Percentiles rank a stretch among this genome's conserved stretches.
phyloP scores from a whole-genome alignment of 139 green algal species.

The Nannochloris sp. region DNA sequence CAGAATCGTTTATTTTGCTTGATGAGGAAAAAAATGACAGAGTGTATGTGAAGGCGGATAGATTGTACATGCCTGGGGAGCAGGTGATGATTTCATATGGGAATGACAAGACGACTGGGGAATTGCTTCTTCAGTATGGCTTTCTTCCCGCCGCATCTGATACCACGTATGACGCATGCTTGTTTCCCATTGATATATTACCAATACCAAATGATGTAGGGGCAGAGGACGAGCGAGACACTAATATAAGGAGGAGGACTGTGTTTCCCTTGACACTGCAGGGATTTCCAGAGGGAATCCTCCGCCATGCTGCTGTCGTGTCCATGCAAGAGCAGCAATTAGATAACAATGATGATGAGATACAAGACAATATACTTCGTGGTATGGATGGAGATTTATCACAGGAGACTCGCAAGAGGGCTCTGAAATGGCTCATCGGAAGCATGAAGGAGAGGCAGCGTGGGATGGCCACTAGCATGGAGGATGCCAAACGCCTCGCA shows the following conservation, averaged over 20 bases:
- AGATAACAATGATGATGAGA: too few relatives aligned
- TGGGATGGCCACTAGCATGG: too few relatives aligned
- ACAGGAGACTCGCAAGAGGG: too few relatives aligned
- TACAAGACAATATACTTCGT: too few relatives aligned
- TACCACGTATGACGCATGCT: conserved; percentile 49
- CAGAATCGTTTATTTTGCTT: conserved; percentile 28
- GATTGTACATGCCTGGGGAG: conserved; percentile 37
- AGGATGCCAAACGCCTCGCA: too few relatives aligned
- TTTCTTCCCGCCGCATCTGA: conserved; percentile 36
- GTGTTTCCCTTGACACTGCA: conserved; percentile 38
- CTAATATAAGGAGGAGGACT: too few relatives aligned
- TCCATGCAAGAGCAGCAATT: too few relatives aligned
- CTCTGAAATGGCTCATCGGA: too few relatives aligned
- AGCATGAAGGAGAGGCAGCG: too few relatives aligned
- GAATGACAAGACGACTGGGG: conserved; percentile 32
- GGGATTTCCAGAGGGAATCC: conserved; percentile 23
- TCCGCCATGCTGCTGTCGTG: too few relatives aligned
- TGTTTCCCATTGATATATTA: conserved; percentile 38
- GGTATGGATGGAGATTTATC: too few relatives aligned
- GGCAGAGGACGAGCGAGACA: too few relatives aligned
- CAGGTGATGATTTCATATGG: conserved; percentile 50
- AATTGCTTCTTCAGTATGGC: conserved; percentile 60
- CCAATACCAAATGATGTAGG: not conserved
- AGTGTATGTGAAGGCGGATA: conserved; percentile 45
- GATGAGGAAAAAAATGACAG: conserved; percentile 5